phyloP scores from a whole-genome alignment of 2,329 filamentous ascomycete genomes.

The Microcyclosporella mali region DNA sequence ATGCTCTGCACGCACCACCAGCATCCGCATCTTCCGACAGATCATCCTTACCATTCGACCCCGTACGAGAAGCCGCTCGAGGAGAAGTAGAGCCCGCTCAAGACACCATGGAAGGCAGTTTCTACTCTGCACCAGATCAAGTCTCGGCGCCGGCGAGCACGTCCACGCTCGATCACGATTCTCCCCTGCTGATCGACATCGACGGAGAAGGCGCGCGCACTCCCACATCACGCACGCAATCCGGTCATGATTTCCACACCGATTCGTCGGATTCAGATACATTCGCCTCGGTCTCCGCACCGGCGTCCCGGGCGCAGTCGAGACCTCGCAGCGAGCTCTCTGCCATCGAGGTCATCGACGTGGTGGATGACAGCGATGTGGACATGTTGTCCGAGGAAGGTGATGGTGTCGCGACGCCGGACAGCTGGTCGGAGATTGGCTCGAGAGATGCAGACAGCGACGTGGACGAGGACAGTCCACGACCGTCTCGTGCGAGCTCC shows the following conservation, averaged over 20 bases:
- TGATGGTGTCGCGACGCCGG: slow-evolving; percentile 32
- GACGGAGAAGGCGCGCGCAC: slow-evolving; percentile 19
- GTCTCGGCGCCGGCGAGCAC: slow-evolving; percentile 16
- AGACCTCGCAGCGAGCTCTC: slow-evolving; percentile 17
- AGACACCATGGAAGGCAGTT: slow-evolving; percentile 22
- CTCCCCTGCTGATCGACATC: slow-evolving; percentile 20
- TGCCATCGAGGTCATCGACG: slow-evolving; percentile 26
- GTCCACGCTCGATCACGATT: slow-evolving; percentile 9
- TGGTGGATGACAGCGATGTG: slow-evolving; percentile 30
- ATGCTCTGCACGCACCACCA: slow-evolving; percentile 12
- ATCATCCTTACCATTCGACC: slow-evolving; percentile 22
- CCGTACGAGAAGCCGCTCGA: slow-evolving; percentile 28
- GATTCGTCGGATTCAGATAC: slow-evolving; percentile 24
- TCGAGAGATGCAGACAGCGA: slow-evolving; percentile 32
- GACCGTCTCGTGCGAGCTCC: slow-evolving; percentile 3
- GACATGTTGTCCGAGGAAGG: slow-evolving; percentile 32
- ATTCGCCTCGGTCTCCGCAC: slow-evolving; percentile 22
- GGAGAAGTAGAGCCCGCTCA: slow-evolving; percentile 10
- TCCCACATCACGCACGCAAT: slow-evolving; percentile 18
- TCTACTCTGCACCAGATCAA: slow-evolving; percentile 27
- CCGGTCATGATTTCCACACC: slow-evolving; percentile 23
- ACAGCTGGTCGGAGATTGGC: slow-evolving; percentile 35
- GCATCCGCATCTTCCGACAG: slow-evolving; percentile 3
- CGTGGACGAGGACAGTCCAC: slow-evolving; percentile 15
- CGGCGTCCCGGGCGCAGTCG: slow-evolving; percentile 16